Base-by-base conservation (phyloP, 805 yeast species). In the Starmerella bombi region DNA sequence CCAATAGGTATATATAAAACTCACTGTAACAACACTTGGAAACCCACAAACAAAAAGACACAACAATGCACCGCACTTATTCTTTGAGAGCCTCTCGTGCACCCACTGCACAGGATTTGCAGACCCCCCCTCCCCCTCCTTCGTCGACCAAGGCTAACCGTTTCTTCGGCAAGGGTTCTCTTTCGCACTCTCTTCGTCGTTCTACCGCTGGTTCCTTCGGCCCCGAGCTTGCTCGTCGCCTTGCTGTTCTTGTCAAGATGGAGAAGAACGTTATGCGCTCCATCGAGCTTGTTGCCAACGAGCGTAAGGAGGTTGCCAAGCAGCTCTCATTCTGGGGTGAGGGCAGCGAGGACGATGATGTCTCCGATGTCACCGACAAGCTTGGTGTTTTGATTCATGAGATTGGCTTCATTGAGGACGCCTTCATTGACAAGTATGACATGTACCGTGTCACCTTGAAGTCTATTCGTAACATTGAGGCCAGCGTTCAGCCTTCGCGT, bases 251-350 rank as follows among this genome's bases (percentile, higher is more conserved):
- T 61, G 83, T 91, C 61, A 91, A 88, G 74, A 81, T 85, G 72
- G 98, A 88, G 70, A 91, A 91, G 74, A 81, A 82, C 63, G 80
- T 88, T 50, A 79, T 86, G 81, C 79, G 95, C 65, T 77, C 94
- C 48, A 72, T 91, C 57, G 97, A 91, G 69, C 71, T 83, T 50
- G 86, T 84, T 45, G 84, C 96, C 53, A 75, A 80, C 57, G 97
- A 91, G 71, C 77, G 96, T 63, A 78, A 86, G 62, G 86, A 80
- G 57, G 95, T 86, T 53, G 98, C 97, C 56, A 86, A 85, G 71
- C 97, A 88, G 70, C 74, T 88, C 62, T 85, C 96, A 27, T 63
- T 79, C 53, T 88, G 98, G 98, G 98, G 98, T 68, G 94, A 82
- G 63, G 93, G 80, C 60, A 41, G 45, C 46, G 85, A 86, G 60